Conservation (phyloP, 2,329 filamentous ascomycete genomes). For the Aspergillus nomiae region DNA sequence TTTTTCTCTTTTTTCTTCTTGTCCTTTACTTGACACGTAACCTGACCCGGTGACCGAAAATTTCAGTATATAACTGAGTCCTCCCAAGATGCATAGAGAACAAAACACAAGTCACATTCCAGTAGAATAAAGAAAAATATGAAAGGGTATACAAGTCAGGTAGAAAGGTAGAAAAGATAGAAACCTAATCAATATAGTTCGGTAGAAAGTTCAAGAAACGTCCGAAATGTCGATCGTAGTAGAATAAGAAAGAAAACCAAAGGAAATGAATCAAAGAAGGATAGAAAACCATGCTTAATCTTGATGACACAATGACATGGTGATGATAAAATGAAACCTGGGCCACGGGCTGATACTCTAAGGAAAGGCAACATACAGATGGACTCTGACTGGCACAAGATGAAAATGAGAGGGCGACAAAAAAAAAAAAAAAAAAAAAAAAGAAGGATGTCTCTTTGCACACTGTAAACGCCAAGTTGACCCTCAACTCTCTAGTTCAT, state of each 20-base stretch:
- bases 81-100: constrained; percentile 5
- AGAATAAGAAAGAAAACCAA: constrained; percentile 4
- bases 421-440: constrained; percentile 8
- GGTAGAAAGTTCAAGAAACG: neutral
- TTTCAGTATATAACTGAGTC: constrained; percentile 7
- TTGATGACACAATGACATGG: constrained; percentile 4
- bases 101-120: constrained; percentile 15
- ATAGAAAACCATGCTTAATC: constrained; percentile 5
- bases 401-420: constrained; percentile 12
- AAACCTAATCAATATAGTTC: neutral
- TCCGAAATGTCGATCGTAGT: constrained; percentile 5
- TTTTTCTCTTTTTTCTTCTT: constrained; percentile 10
- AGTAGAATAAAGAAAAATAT: constrained; percentile 18
- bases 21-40: constrained; percentile 12
- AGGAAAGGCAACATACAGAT: constrained; percentile 1
- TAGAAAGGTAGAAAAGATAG: constrained; percentile 2
- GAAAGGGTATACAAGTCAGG: constrained; percentile 25
- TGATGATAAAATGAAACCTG: constrained; percentile 2
- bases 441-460: constrained; percentile 31
- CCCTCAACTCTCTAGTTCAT: constrained; percentile 45
- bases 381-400: constrained; percentile 10
- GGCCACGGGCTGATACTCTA: constrained; percentile 7
- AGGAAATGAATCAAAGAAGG: constrained; percentile 14
- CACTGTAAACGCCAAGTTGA: constrained; percentile 43
- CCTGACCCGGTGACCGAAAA: constrained; percentile 4